Percentiles rank a stretch among this genome's conserved stretches.
These are phyloP conservation scores for Sporothrix mexicana DNA, from an alignment of 2,329 filamentous ascomycete species.

Conservation along the genomic window DNA sequence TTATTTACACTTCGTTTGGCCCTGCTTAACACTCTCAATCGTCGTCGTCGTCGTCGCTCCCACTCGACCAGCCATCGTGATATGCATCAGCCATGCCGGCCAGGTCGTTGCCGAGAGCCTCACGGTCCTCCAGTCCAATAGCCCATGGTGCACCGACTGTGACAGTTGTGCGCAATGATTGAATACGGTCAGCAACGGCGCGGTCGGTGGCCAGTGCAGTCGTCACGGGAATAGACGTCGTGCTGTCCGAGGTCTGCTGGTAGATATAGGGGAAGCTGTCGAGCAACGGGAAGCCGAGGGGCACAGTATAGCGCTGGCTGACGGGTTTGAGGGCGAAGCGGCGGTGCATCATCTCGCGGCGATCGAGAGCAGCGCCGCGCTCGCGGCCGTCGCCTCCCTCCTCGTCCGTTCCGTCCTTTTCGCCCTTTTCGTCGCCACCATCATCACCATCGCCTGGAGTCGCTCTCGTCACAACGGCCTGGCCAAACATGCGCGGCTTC, in stretches of 20 bases:
- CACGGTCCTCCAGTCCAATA: constrained; percentile 77
- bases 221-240: constrained; percentile 54
- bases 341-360: constrained; percentile 38
- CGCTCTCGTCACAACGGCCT: constrained; percentile 47
- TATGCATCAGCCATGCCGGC: constrained; percentile 86
- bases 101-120: constrained; percentile 80
- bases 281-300: constrained; percentile 74
- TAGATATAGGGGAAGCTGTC: constrained; percentile 86
- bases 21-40: constrained; percentile 41
- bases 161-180: constrained; percentile 65
- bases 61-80: constrained; percentile 84
- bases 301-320: constrained; percentile 49
- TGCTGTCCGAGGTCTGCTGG: constrained; percentile 47
- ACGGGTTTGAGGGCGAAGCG: constrained; percentile 41
- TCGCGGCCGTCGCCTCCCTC: constrained; percentile 4
- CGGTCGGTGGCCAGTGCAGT: constrained; percentile 76
- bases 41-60: constrained; percentile 73
- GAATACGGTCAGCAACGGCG: constrained; percentile 71
- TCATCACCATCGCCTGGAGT: constrained; percentile 40
- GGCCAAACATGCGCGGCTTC: constrained; percentile 51
- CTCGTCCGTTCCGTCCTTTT: not conserved
- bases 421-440: not conserved
- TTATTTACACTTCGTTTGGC: not conserved
- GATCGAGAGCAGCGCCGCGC: constrained; percentile 9
- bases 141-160: constrained; percentile 59